Conservation (phyloP, 2,329 filamentous ascomycete genomes). For the Scedosporium minutisporum region DNA sequence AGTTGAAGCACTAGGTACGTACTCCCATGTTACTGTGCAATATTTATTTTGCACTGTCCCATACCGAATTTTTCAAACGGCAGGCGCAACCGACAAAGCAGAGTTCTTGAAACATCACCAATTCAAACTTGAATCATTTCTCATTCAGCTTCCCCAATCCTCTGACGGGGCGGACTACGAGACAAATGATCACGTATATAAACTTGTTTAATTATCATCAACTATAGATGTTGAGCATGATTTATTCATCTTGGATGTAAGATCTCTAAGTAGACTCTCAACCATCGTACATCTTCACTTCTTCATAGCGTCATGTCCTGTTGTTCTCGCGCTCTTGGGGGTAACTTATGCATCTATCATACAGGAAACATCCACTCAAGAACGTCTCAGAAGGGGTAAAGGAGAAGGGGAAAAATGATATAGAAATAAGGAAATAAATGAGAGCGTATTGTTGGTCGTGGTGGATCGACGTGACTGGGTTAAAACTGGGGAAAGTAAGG, state of each 20-base stretch:
- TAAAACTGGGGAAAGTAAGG: background rate
- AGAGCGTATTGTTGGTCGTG: background rate
- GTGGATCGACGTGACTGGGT: background rate
- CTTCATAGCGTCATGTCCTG: background rate
- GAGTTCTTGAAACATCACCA: background rate
- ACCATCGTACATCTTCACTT: background rate
- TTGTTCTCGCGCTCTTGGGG: background rate
- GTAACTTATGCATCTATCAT: background rate
- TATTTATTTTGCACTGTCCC: background rate
- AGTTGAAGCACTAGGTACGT: background rate
- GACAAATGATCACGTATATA: background rate
- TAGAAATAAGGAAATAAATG: background rate
- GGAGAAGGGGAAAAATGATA: too few relatives aligned
- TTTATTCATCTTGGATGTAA: background rate
- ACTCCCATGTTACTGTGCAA: background rate
- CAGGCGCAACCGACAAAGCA: background rate
- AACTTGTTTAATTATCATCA: background rate
- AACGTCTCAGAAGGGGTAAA: background rate
- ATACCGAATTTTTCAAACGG: background rate
- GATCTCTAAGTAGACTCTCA: background rate
- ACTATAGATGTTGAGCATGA: background rate
- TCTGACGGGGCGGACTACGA: background rate
- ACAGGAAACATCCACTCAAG: background rate
- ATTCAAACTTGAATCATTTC: background rate
- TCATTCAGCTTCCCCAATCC: background rate